Conservation (phyloP, 306 rosid species). For the Castanospermum australe region DNA sequence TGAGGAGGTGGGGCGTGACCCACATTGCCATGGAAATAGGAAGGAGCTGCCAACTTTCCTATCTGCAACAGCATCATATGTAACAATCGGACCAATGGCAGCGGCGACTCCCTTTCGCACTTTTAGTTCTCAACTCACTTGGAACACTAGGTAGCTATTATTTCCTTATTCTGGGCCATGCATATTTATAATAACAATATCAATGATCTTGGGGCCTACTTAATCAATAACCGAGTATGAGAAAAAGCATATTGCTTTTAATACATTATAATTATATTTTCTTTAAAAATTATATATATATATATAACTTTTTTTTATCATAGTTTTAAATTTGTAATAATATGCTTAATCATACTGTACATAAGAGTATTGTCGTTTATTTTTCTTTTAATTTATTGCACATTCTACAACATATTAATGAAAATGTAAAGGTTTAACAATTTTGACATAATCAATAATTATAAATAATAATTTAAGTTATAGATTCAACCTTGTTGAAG, state of each 20-base stretch:
- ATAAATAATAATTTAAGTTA: background rate
- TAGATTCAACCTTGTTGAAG: background rate
- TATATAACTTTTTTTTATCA: too few species aligned
- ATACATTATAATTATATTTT: too few species aligned
- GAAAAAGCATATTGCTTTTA: too few species aligned
- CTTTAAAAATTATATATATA: too few species aligned
- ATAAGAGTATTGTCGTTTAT: background rate
- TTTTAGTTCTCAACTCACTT: background rate
- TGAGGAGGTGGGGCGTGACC: background rate
- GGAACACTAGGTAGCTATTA: background rate
- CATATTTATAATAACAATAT: background rate
- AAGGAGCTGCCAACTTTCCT: conserved; percentile 33
- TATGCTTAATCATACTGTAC: too few species aligned
- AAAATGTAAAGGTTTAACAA: background rate
- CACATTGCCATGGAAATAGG: background rate
- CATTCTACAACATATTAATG: background rate
- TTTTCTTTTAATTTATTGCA: too few species aligned
- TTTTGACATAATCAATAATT: background rate
- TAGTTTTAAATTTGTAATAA: too few species aligned
- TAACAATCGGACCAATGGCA: background rate
- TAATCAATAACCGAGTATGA: background rate
- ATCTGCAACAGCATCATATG: background rate
- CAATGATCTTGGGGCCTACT: background rate
- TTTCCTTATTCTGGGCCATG: background rate
- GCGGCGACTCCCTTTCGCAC: background rate